Evolutionary conservation across 2,329 filamentous ascomycete genomes (phyloP), one percentile per base, ranked within the genome.

Genomic region (Herpomyces periplanetae): DNA sequence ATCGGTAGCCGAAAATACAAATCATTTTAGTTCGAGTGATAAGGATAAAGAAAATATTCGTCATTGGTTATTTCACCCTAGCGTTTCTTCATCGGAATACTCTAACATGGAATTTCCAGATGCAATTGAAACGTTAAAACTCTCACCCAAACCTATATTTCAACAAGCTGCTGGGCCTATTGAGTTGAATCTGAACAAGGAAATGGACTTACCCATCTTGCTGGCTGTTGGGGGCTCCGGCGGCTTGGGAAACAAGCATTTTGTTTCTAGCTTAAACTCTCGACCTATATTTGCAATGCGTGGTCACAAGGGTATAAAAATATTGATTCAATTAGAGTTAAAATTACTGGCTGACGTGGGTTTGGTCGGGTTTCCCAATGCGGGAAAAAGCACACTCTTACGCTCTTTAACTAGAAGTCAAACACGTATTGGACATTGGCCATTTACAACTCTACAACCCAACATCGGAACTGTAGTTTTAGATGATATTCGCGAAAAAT

Each of bases 381-480:
- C 75, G 3, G 80, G 80, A 5, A 96, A 96, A 40, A 84, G 66
- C 34, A 91, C 80, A 0, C 48, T 96, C 2, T 49, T 91, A 8
- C 59, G 80, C 8, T 61, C 73, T 3, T 43, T 96, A 29, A 85
- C 61, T 30, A 73, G 73, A 35, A 84, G 66, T 34, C 61, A 71
- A 23, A 68, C 80, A 2, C 55, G 80, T 15, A 58, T 96, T 3
- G 80, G 80, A 15, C 60, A 65, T 34, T 96, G 80, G 80, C 75
- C 71, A 5, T 96, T 96, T 36, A 96, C 80, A 3, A 96, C 80
- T 0, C 47, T 96, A 5, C 62, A 73, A 28, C 80, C 80, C 2
- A 88, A 85, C 28, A 84, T 96, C 21, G 80, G 80, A 19, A 96
- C 80, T 1, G 69, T 96, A 4, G 62, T 91, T 7, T 51, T 96